Base-by-base conservation (phyloP, 768 basidiomycete genomes). In the Phlebiopsis gigantea region DNA sequence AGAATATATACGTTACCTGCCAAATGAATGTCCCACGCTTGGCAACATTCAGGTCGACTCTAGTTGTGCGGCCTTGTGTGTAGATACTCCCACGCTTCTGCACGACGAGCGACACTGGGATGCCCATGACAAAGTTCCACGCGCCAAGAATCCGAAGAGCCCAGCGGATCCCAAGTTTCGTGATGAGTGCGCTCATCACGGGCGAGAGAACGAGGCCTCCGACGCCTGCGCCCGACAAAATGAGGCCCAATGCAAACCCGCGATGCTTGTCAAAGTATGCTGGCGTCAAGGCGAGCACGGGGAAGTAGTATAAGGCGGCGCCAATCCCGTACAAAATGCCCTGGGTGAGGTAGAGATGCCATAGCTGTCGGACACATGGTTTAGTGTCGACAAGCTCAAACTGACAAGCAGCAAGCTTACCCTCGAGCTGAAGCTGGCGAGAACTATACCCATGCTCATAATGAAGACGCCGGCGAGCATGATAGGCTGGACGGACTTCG, bases 171-270 rank as follows among this genome's bases (percentile, higher is more conserved):
- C 76, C 76, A 29, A 68, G 65, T 17, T 62, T 68, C n/a, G 68
- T 65, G 19, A 78, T 57, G 1, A 78, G 65, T 1, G 61, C 6
- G 46, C 74, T 73, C 5, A 74, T 63, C 5, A 73, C 73, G 0
- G 73, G 74, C 0, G 76, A 74, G 22, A 77, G 67, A 6, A 77
- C 72, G 4, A 78, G 69, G 4, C 77, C 77, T n/a, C 77, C 77
- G 2, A 75, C 63, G 2, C 76, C 76, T 9, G 68, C 67, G 3
- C 75, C 77, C 0, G 76, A 66, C 17, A 77, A 70, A 9, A 77
- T 70, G 55, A 74, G 57, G 0, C 76, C 76, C 72, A 77, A 73
- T 0, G 77, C 77, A 30, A 76, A 72, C 15, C 76, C 77, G 6
- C 76, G 73, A 52, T 76, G 72, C n/a, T 70, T 66, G 56, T 75